Evolutionary conservation across 345 rosid genomes (phyloP), one percentile per base, ranked within the genome.

Genomic region (Pugionium cornutum): DNA sequence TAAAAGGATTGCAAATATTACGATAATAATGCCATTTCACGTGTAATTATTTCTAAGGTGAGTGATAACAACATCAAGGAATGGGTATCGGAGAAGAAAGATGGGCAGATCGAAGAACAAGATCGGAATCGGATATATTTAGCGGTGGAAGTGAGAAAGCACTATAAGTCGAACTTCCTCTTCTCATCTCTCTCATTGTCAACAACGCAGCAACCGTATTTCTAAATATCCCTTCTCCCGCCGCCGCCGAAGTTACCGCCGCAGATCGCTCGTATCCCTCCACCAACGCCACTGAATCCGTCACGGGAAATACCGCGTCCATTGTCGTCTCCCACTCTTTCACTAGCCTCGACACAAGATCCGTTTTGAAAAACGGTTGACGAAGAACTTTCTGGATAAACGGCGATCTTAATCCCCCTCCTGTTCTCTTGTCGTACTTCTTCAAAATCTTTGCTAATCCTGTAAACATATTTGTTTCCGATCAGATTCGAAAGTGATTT

Each of bases 391-490:
- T 84, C 42, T 87, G 88, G 1, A 92, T 89, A 71, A 82, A 89
- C 4, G 85, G 77, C 57, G 81, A 71, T 42, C 96, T 75, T 61
- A 92, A 34, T 34, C 79, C 47, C 1, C 85, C 80, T 4, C 95
- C 80, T 0, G 82, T 92, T 76, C 80, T 71, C 83, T 89, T 92
- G 76, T 92, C 98, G 43, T 87, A 92, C 68, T 92, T 92, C 84
- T 92, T 92, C 81, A 89, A 11, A 34, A 92, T 92, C 87, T 92
- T 92, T 0, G 87, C 86, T 58, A 89, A 57, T 29, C 97, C 97
- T 89, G 29, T 10, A 27, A 2, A 31, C 2, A 37, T 39, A 9
- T 7, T 6, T 43, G 25, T 29, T 4, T 54, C 30, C 49, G 25
- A 62, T 39, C 28, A 18, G 18, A 18, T 18, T 18, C 18, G 18